Evolutionary conservation across 805 yeast species (phyloP).

Genomic region (Teunomyces gatunensis): DNA sequence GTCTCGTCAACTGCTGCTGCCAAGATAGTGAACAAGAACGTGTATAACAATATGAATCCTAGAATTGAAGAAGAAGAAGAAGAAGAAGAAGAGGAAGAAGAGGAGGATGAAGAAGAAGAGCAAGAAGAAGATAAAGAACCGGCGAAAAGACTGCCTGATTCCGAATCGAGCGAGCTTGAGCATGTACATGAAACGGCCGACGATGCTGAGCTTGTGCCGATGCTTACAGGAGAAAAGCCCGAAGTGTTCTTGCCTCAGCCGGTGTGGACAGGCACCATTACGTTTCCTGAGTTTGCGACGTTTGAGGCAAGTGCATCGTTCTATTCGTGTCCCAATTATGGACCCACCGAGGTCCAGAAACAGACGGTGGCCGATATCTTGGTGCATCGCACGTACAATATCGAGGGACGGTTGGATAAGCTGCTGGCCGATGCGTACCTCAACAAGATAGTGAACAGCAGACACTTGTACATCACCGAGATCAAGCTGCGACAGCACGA

Average conservation of each 20-base stretch:
- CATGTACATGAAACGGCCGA: conserved; percentile 4
- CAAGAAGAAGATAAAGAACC: conserved; percentile 4
- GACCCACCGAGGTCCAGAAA: conserved; percentile 20
- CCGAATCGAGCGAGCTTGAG: conserved; percentile 8
- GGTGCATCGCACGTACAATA: conserved; percentile 28
- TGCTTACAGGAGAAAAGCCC: conserved; percentile 3
- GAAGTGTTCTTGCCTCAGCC: conserved; percentile 5
- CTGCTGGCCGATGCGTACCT: conserved; percentile 57
- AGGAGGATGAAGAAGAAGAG: conserved; percentile 8
- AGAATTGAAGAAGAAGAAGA: conserved; percentile 25
- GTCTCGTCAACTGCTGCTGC: not conserved
- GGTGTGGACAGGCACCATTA: conserved; percentile 49
- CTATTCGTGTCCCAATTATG: conserved; percentile 29
- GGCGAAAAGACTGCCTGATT: conserved; percentile 6
- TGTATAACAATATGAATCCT: conserved; percentile 20
- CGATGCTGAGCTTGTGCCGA: conserved; percentile 4
- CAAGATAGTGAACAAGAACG: not conserved
- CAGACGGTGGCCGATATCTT: conserved; percentile 30
- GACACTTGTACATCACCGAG: conserved; percentile 54
- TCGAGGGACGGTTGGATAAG: conserved; percentile 64
- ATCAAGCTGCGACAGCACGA: conserved; percentile 24
- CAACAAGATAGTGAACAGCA: conserved; percentile 40
- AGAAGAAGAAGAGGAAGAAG: conserved; percentile 15
- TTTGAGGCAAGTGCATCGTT: conserved; percentile 39
- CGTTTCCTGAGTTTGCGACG: conserved; percentile 49